Percentiles rank a stretch among this genome's conserved stretches.
These are phyloP conservation scores for Pythium periplocum DNA, from an alignment of 352 stramenopile genomes.

Conservation along the genomic window DNA sequence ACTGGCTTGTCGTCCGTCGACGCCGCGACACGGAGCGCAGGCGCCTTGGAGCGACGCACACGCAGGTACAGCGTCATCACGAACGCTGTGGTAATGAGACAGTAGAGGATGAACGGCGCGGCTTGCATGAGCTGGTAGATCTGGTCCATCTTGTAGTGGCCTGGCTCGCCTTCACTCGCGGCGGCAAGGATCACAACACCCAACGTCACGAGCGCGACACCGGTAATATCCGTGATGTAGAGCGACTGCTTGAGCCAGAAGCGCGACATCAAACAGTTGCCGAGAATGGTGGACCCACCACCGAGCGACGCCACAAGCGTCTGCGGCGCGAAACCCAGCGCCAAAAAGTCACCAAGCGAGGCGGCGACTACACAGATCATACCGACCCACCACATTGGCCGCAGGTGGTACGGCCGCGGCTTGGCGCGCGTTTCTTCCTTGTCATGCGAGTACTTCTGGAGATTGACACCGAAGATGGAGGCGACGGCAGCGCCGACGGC, in stretches of 20 bases:
- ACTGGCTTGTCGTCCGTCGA: conserved; percentile 1
- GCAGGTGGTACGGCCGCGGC: conserved; percentile 71
- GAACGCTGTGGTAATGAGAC: conserved; percentile 73
- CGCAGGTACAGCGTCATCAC: conserved; percentile 82
- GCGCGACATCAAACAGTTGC: conserved; percentile 80
- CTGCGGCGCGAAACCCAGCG: conserved; percentile 83
- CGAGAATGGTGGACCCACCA: conserved; percentile 77
- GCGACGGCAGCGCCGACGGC: conserved; percentile 66
- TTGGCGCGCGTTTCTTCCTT: conserved; percentile 70
- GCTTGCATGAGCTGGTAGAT: conserved; percentile 81
- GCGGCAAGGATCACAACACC: conserved; percentile 77
- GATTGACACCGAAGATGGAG: conserved; percentile 89
- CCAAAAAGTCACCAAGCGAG: conserved; percentile 82
- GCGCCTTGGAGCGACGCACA: conserved; percentile 71
- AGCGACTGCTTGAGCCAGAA: conserved; percentile 86
- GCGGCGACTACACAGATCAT: conserved; percentile 82
- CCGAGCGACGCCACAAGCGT: conserved; percentile 79
- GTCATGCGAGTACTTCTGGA: conserved; percentile 89
- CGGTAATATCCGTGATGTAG: conserved; percentile 79
- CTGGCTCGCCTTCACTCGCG: conserved; percentile 60
- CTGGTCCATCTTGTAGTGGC: conserved; percentile 82
- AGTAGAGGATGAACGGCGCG: conserved; percentile 81
- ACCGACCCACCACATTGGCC: conserved; percentile 86
- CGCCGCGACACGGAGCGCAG: conserved; percentile 59
- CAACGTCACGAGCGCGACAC: conserved; percentile 67